Evolutionary conservation across 1,284 basidiomycete species (phyloP).

Genomic region (Malassezia restricta): DNA sequence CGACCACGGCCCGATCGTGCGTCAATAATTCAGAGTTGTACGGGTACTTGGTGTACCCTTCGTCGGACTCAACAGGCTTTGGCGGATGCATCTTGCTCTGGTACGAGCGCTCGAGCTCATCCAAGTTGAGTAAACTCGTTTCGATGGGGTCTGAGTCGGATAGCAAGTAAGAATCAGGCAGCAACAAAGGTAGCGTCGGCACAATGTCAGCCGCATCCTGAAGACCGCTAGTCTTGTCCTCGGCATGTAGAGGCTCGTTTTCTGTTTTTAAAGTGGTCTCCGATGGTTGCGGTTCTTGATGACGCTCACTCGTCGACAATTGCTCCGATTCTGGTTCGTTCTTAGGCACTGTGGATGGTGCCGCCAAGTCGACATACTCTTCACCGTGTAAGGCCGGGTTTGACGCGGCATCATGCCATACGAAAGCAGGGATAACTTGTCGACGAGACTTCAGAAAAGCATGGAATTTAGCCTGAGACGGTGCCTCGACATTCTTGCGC

Average conservation of each 20-base stretch:
- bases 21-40: too few relatives aligned
- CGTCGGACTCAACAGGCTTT: too few relatives aligned
- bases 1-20: too few relatives aligned
- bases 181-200: not conserved
- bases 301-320: not conserved
- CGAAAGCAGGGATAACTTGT: slow-evolving; percentile 18
- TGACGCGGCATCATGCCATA: slow-evolving; percentile 6
- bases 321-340: not conserved
- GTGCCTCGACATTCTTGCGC: slow-evolving; percentile 14
- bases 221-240: not conserved
- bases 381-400: not conserved
- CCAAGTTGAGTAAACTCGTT: slow-evolving; percentile 22
- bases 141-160: slow-evolving; percentile 9
- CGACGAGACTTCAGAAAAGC: slow-evolving; percentile 34
- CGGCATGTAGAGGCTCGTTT: not conserved
- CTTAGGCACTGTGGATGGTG: not conserved
- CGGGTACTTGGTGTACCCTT: too few relatives aligned
- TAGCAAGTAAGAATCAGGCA: slow-evolving; percentile 3
- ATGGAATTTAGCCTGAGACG: slow-evolving; percentile 22
- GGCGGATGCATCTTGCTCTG: slow-evolving; percentile 16
- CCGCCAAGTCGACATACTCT: not conserved
- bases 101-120: slow-evolving; percentile 31
- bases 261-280: not conserved
- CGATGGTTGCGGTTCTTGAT: not conserved
- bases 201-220: not conserved